Base-by-base conservation (phyloP, 2,329 filamentous ascomycete species). In the Exophiala spinifera region DNA sequence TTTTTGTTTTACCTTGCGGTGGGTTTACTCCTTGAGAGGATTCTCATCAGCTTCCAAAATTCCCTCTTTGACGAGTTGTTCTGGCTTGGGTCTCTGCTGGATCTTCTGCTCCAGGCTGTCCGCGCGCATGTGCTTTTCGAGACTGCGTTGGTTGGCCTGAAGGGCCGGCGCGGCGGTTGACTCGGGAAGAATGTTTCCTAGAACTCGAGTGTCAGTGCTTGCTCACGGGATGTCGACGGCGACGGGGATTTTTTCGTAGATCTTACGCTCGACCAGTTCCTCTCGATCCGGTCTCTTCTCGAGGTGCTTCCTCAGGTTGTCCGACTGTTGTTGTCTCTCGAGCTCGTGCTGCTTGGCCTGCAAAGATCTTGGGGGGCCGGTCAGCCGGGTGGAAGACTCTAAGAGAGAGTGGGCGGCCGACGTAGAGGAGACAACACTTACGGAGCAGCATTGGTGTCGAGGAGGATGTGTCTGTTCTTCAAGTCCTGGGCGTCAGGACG, bases 81-180 rank as follows among this genome's bases (percentile, higher is more conserved):
- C 88, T 10, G 88, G 87, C 33, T 82, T 79, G 1, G 91, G 91
- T 17, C 91, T 81, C 64, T 86, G 80, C 66, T 87, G 82, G 59
- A 96, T 84, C 71, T 91, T 91, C 67, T 95, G 90, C 71, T 95
- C 94, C 59, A 96, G 79, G 51, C 81, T 87, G 70, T 96, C 89
- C 56, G 85, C 87, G 13, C 87, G 83, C 91, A 96, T 96, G 71
- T 90, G 86, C 69, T 86, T 90, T 72, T 91, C 84, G 39, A 96
- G 84, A 76, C 95, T 89, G 67, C 82, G 86, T 71, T 94, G 90
- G 59, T 90, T 84, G 52, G 86, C 89, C 67, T 87, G 85, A 50
- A 96, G 77, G 2, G 86, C 81, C 0, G 91, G 91, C 0, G 91
- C 90, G 15, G 87, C 89, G 48, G 73, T 86, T 28, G 87, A 87